These are phyloP conservation scores for Pinus taeda DNA, from an alignment of 75 land plant genomes.

Conservation along the genomic window DNA sequence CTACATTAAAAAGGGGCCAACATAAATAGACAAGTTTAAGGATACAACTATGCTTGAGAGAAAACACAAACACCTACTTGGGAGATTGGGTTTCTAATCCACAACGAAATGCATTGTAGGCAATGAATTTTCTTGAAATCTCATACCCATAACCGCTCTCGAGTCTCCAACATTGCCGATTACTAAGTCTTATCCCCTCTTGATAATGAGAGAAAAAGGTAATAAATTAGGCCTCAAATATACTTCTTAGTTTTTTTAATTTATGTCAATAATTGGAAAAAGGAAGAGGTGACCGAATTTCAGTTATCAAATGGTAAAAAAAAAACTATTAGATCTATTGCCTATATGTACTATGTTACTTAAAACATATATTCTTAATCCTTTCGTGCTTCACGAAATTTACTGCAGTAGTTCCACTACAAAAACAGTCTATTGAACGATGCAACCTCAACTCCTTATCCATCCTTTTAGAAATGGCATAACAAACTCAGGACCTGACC, in stretches of 20 bases:
- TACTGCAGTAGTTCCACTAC: slow-evolving; percentile 96
- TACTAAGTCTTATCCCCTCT: slow-evolving; percentile 73
- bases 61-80: slow-evolving; percentile 25
- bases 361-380: not conserved
- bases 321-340: not conserved
- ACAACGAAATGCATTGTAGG: slow-evolving; percentile 72
- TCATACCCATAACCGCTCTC: slow-evolving; percentile 74
- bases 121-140: slow-evolving; percentile 47
- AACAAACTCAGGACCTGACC: too few relatives aligned
- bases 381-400: slow-evolving; percentile 80
- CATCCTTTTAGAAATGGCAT: slow-evolving; percentile 62
- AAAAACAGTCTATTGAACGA: slow-evolving; percentile 84
- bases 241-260: not conserved
- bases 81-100: slow-evolving; percentile 85
- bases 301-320: not conserved
- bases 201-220: not conserved
- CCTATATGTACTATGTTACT: not conserved
- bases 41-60: too few relatives aligned
- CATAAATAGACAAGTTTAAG: too few relatives aligned
- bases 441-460: slow-evolving; percentile 80
- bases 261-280: not conserved
- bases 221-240: not conserved
- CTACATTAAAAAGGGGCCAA: too few relatives aligned
- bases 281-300: not conserved
- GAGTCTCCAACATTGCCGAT: slow-evolving; percentile 91